Evolutionary conservation across 306 rosid species (phyloP).

Genomic region (Trifolium pratense): DNA sequence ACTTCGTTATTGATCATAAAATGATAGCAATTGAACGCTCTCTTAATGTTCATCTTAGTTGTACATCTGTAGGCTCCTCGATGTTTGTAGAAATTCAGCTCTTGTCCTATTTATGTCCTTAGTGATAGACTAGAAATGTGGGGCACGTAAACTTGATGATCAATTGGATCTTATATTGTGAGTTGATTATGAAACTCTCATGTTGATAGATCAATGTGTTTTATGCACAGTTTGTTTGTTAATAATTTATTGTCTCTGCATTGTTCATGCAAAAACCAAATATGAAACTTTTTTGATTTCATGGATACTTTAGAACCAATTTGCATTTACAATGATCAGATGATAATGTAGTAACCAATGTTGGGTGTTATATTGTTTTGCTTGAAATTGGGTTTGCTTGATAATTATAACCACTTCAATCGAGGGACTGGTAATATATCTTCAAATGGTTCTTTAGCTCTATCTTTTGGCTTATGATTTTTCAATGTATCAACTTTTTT

Average conservation of each 20-base stretch:
- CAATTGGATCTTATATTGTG: background rate
- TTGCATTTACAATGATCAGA: background rate
- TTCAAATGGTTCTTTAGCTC: background rate
- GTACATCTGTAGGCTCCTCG: background rate
- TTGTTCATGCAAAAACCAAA: background rate
- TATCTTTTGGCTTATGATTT: background rate
- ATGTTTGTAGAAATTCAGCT: background rate
- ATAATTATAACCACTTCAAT: background rate
- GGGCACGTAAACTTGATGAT: background rate
- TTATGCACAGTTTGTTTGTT: background rate
- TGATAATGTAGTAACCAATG: background rate
- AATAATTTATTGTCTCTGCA: background rate
- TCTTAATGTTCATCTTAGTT: background rate
- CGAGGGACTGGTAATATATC: constrained; percentile 4
- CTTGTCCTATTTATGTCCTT: background rate
- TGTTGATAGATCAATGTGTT: background rate
- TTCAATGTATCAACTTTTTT: constrained; percentile 9
- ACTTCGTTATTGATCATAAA: background rate
- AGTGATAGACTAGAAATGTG: background rate
- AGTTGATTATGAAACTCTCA: background rate
- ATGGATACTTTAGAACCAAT: background rate
- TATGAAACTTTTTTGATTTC: background rate
- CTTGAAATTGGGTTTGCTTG: background rate
- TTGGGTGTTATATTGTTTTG: background rate
- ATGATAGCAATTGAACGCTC: background rate